A percentile compares a stretch with the other conserved stretches of the same genome.
These are phyloP conservation scores for Lactarius indigo DNA, from an alignment of 768 basidiomycete species.

Conservation along the genomic window DNA sequence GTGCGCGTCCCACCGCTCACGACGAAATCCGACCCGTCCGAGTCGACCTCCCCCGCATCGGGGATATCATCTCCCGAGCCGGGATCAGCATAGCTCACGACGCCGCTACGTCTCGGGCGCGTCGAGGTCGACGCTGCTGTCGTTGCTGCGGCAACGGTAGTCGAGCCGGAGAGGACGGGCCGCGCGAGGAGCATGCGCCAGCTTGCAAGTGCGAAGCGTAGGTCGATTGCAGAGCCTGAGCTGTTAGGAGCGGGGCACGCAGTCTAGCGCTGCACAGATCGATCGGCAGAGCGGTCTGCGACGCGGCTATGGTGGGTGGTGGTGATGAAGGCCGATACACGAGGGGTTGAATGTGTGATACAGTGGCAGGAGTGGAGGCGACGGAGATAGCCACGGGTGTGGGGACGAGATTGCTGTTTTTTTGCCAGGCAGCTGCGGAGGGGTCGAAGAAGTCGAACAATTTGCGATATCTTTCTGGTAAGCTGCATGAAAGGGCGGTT, in stretches of 20 bases:
- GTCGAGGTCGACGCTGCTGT: conserved; percentile 38
- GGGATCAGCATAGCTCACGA: conserved; percentile 84
- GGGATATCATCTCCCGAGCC: conserved; percentile 79
- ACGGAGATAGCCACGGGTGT: conserved; percentile 22
- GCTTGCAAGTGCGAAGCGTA: conserved; percentile 88
- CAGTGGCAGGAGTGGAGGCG: conserved; percentile 32
- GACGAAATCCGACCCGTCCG: conserved; percentile 82
- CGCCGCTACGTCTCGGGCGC: conserved; percentile 53
- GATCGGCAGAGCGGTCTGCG: conserved; percentile 40
- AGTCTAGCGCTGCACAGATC: conserved; percentile 30
- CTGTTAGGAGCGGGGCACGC: conserved; percentile 44
- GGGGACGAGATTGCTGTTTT: conserved; percentile 43
- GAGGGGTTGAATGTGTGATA: conserved; percentile 36
- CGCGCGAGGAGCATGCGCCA: conserved; percentile 89
- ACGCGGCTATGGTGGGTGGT: conserved; percentile 30
- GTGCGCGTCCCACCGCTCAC: conserved; percentile 61
- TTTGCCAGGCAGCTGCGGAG: conserved; percentile 42
- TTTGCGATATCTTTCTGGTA: conserved; percentile 69
- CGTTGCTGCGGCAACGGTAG: conserved; percentile 35
- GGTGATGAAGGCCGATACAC: conserved; percentile 31
- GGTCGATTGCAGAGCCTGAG: conserved; percentile 69
- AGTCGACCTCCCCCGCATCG: conserved; percentile 75
- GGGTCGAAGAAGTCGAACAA: conserved; percentile 60
- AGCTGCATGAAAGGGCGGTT: too few relatives aligned
- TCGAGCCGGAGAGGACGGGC: conserved; percentile 54